Evolutionary conservation across 345 rosid species (phyloP).

Genomic region (Cardamine occulta): DNA sequence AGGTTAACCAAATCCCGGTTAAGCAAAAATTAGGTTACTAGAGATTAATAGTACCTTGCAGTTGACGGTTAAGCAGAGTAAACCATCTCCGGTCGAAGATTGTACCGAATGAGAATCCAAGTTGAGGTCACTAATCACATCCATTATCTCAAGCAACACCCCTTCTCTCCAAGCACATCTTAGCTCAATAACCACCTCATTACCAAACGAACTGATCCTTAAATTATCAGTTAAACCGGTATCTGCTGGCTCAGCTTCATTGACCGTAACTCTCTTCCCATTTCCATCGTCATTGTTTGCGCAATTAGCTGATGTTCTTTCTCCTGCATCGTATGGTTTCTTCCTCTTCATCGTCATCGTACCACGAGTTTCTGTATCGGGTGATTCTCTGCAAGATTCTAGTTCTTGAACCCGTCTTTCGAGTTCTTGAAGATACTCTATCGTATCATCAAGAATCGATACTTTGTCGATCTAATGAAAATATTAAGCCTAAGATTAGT

Average conservation of each 20-base stretch:
- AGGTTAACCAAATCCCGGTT: conserved; percentile 29
- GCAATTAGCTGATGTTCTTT: conserved; percentile 69
- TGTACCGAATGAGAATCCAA: conserved; percentile 82
- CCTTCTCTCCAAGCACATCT: conserved; percentile 83
- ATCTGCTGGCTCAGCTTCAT: conserved; percentile 49
- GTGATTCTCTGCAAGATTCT: conserved; percentile 67
- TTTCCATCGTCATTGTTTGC: conserved; percentile 39
- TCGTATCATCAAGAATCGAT: conserved; percentile 65
- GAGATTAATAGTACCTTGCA: conserved; percentile 67
- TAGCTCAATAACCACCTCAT: conserved; percentile 66
- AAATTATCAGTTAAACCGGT: conserved; percentile 46
- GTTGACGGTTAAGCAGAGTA: conserved; percentile 62
- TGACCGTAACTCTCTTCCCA: conserved; percentile 25
- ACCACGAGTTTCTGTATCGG: conserved; percentile 48
- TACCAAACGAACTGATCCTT: conserved; percentile 51
- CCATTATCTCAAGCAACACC: conserved; percentile 74
- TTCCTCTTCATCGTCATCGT: conserved; percentile 47
- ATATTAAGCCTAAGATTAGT: conserved; percentile 1
- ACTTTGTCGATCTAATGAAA: conserved; percentile 60
- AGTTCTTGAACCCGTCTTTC: conserved; percentile 75
- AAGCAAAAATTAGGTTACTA: not conserved
- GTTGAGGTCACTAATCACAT: conserved; percentile 59
- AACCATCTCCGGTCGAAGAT: conserved; percentile 65
- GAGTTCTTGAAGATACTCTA: conserved; percentile 63
- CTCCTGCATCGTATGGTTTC: conserved; percentile 52